A percentile compares a stretch with the other conserved stretches of the same genome.
Evolutionary conservation across 208 protist genomes (phyloP).

Genomic region (Trypanosomatidae sp.): DNA sequence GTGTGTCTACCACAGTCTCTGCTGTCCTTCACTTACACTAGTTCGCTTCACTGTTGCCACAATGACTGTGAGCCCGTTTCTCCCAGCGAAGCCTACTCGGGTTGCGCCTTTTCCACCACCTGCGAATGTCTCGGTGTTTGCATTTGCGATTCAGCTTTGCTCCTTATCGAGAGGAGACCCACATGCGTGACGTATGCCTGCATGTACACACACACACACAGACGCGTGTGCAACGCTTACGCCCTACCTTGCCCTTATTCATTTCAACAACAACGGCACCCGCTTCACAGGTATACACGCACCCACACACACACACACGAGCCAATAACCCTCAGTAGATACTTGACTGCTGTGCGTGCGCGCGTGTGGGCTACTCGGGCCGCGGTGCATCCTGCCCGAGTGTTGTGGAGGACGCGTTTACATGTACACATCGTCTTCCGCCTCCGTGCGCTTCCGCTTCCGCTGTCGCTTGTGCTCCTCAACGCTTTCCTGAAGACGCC

Average conservation of each 20-base stretch:
- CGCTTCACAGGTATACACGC: neutral
- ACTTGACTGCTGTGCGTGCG: neutral
- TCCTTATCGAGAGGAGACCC: neutral
- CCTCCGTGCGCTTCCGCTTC: conserved; percentile 34
- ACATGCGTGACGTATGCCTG: neutral
- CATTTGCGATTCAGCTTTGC: neutral
- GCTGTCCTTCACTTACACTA: neutral
- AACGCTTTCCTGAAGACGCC: conserved; percentile 36
- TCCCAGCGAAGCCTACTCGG: neutral
- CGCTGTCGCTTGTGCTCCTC: conserved; percentile 14
- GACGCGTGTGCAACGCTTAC: neutral
- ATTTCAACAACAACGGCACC: neutral
- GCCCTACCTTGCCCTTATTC: neutral
- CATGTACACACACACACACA: neutral
- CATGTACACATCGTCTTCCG: neutral
- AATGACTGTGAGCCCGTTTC: neutral
- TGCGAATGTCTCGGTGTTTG: neutral
- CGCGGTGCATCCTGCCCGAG: neutral
- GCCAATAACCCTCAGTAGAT: neutral
- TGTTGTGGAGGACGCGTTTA: neutral
- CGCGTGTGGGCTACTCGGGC: neutral
- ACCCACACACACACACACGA: neutral
- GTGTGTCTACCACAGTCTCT: neutral
- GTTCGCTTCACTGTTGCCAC: neutral
- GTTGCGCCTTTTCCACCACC: neutral